Evolutionary conservation across 116 monocot genomes (phyloP).

Genomic region (Papilionanthe hybrid): DNA sequence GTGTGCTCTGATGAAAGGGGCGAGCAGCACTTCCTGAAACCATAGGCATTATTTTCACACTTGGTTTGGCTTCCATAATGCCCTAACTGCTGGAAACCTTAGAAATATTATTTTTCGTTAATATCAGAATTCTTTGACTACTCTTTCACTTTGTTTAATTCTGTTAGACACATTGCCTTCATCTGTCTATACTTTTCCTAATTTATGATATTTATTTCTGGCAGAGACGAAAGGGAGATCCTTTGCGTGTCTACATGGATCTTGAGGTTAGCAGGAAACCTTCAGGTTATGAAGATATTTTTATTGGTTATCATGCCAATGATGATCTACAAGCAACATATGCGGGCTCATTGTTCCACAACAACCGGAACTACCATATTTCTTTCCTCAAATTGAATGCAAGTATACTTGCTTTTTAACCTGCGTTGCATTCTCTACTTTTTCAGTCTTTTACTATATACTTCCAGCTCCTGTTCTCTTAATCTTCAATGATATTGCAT

Average conservation of each 20-base stretch:
- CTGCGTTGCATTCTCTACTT: neutral
- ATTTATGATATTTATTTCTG: conserved; percentile 5
- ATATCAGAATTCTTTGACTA: neutral
- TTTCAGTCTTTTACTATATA: neutral
- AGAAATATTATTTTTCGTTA: neutral
- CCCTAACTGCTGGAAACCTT: neutral
- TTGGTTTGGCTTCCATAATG: neutral
- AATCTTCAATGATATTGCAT: neutral
- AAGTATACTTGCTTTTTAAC: conserved; percentile 23
- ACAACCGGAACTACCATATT: conserved; percentile 61
- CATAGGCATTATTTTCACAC: neutral
- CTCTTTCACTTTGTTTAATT: neutral
- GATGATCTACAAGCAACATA: conserved; percentile 91
- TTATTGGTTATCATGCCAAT: conserved; percentile 83
- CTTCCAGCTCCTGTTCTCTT: neutral
- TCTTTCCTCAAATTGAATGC: conserved; percentile 65
- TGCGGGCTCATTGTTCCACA: conserved; percentile 77
- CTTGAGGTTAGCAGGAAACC: conserved; percentile 71
- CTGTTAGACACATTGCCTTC: neutral
- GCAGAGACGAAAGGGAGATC: conserved; percentile 72
- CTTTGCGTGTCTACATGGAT: conserved; percentile 86
- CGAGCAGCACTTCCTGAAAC: neutral
- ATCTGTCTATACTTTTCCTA: neutral
- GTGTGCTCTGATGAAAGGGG: neutral
- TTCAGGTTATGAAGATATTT: conserved; percentile 83